Evolutionary conservation across 1,139 yeast genomes (phyloP).

Genomic region (Zygosaccharomyces sapae): DNA sequence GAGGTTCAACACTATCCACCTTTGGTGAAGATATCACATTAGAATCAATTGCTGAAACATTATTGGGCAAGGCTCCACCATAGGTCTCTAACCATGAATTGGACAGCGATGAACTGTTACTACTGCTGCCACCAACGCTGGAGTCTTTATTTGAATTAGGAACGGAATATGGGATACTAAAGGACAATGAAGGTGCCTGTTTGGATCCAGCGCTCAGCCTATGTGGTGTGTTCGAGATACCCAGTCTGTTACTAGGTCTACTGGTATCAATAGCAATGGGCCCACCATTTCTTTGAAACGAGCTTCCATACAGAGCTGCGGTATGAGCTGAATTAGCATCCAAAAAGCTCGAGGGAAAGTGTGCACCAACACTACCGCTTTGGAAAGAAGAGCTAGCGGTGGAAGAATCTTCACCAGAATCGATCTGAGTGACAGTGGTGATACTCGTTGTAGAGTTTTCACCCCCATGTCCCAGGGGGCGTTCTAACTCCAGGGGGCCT

Average conservation of each 20-base stretch:
- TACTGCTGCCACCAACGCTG: conserved; percentile 17
- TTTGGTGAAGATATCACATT: conserved; percentile 69
- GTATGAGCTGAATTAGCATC: conserved; percentile 37
- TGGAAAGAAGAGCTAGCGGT: conserved; percentile 15
- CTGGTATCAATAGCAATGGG: conserved; percentile 22
- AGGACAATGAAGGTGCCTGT: conserved; percentile 44
- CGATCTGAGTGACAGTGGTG: conserved; percentile 30
- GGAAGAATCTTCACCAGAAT: conserved; percentile 23
- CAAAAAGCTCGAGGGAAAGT: conserved; percentile 33
- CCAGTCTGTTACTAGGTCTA: conserved; percentile 15
- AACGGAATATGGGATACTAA: conserved; percentile 67
- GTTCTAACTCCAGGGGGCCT: conserved; percentile 10
- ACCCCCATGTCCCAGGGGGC: conserved; percentile 15
- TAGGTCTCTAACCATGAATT: conserved; percentile 34
- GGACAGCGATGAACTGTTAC: conserved; percentile 29
- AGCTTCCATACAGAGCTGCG: conserved; percentile 29
- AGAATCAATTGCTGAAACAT: conserved; percentile 47
- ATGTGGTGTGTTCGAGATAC: conserved; percentile 12
- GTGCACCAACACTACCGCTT: conserved; percentile 8
- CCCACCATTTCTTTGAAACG: conserved; percentile 22
- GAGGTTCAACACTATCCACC: conserved; percentile 60
- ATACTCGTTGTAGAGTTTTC: conserved; percentile 25
- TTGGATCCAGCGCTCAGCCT: conserved; percentile 11
- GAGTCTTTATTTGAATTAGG: conserved; percentile 42
- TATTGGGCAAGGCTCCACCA: conserved; percentile 50